Base-by-base conservation (phyloP, 139 green algal genomes). In the Nannochloris sp. region DNA sequence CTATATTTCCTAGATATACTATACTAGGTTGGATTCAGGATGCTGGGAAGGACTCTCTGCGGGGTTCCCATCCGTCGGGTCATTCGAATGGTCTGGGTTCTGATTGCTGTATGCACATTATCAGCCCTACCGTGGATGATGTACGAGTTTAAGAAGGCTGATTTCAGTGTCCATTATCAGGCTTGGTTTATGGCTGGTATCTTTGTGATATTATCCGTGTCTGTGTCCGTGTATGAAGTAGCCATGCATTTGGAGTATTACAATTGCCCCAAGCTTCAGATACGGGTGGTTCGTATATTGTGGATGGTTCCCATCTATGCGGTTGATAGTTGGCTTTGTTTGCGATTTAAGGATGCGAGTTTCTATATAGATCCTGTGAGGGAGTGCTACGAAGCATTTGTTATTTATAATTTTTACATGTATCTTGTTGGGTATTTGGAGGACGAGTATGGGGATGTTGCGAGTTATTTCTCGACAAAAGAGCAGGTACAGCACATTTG, bases 201-300 rank as follows among this genome's bases (percentile, higher is more conserved):
- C 3, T 96, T 97, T 60, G 87, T 94, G 13, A 81, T 96, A 0
- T 67, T 96, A 16, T 86, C 91, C 20, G 88, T 96, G 31, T 75
- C 72, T 1, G 71, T 65, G 20, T 84, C 80, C 10, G 79, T 96
- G 2, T 96, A 95, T 61, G 89, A 96, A 77, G 82, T 95, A 23
- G 89, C 88, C 16, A 87, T 95, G 87, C 91, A 97, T 76, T 81
- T 93, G 20, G 88, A 94, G 64, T 89, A 96, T 79, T 97, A 93
- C 71, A 91, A 83, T 14, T 75, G 79, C 12, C 91, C 91, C 4
- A 61, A 73, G 51, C 79, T 96, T 56, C 91, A 97, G 78, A 84
- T 88, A 13, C 79, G 90, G 14, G 84, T 96, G 23, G 88, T 96
- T 60, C 83, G 91, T 16, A 95, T 96, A 49, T 70, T 95, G 40